These are phyloP conservation scores for Macroventuria anomochaeta DNA, from an alignment of 2,329 filamentous ascomycete genomes.

Conservation along the genomic window DNA sequence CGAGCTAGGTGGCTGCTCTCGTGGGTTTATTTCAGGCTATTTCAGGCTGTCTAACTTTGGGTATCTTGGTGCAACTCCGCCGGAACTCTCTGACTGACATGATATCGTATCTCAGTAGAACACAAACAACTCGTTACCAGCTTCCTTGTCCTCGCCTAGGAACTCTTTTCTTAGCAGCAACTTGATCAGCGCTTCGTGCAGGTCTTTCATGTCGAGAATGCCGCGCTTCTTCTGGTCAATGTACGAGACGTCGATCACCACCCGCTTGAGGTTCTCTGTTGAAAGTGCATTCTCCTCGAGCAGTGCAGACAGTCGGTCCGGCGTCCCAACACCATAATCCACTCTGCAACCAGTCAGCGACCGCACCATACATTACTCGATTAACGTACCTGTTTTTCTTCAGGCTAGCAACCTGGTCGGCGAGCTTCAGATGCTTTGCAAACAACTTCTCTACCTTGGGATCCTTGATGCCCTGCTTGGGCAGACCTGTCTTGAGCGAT, in stretches of 20 bases:
- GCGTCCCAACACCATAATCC: constrained; percentile 89
- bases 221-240: constrained; percentile 95
- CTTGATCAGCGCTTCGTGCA: constrained; percentile 77
- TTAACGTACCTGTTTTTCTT: constrained; percentile 61
- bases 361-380: no score
- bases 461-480: constrained; percentile 62
- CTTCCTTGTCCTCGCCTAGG: constrained; percentile 48
- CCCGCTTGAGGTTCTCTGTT: constrained; percentile 72
- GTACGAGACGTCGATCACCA: constrained; percentile 90
- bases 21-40: neutral
- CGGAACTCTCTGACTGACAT: neutral
- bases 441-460: constrained; percentile 88
- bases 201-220: constrained; percentile 94
- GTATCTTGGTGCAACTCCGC: constrained; percentile 16
- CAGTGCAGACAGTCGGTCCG: constrained; percentile 79
- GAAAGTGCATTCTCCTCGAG: constrained; percentile 81
- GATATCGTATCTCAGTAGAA: constrained; percentile 37
- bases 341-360: constrained; percentile 60
- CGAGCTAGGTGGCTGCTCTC: neutral
- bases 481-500: constrained; percentile 69
- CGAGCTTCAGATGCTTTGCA: constrained; percentile 96
- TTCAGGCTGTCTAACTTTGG: constrained; percentile 10
- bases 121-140: constrained; percentile 38
- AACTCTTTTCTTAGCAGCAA: constrained; percentile 76
- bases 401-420: constrained; percentile 81